These are phyloP conservation scores for Cryptococcus sp. DNA, from an alignment of 1,284 basidiomycete species.

Conservation along the genomic window DNA sequence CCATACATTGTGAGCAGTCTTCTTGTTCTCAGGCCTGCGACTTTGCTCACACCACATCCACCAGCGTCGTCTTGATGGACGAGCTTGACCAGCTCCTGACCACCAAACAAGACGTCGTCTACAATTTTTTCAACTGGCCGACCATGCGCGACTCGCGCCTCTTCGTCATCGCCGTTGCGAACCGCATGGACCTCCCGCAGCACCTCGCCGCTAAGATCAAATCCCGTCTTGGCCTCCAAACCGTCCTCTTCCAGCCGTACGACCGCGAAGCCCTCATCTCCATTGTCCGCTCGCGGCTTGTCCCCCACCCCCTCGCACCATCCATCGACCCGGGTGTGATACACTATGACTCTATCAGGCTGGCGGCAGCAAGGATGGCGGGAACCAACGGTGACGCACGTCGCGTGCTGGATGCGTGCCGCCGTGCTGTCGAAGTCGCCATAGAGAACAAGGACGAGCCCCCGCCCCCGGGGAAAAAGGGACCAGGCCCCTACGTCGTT, in stretches of 20 bases:
- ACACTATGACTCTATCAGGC: conserved; percentile 70
- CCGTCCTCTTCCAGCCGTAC: conserved; percentile 94
- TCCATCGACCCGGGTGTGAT: conserved; percentile 63
- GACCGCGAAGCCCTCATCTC: conserved; percentile 72
- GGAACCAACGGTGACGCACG: conserved; percentile 93
- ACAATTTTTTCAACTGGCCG: conserved; percentile 99
- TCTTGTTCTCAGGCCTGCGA: not conserved
- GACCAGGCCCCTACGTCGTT: conserved; percentile 53
- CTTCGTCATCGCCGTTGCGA: conserved; percentile 94
- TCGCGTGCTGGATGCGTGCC: conserved; percentile 87
- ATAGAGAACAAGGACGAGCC: conserved; percentile 20
- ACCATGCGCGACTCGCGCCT: conserved; percentile 80
- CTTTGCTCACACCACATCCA: conserved; percentile 1
- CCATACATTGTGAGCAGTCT: conserved; percentile 47
- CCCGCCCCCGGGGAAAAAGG: conserved; percentile 1
- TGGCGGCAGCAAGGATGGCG: conserved; percentile 87
- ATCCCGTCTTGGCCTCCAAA: conserved; percentile 89
- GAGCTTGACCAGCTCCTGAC: conserved; percentile 96
- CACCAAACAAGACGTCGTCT: conserved; percentile 93
- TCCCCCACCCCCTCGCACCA: conserved; percentile 53
- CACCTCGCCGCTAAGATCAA: conserved; percentile 88
- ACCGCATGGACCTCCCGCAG: conserved; percentile 97
- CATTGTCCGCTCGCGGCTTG: conserved; percentile 79
- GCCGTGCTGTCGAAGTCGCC: conserved; percentile 80
- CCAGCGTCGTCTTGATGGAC: conserved; percentile 93